Base-by-base conservation (phyloP, 257 asterid species). In the Knoxia roxburghii region DNA sequence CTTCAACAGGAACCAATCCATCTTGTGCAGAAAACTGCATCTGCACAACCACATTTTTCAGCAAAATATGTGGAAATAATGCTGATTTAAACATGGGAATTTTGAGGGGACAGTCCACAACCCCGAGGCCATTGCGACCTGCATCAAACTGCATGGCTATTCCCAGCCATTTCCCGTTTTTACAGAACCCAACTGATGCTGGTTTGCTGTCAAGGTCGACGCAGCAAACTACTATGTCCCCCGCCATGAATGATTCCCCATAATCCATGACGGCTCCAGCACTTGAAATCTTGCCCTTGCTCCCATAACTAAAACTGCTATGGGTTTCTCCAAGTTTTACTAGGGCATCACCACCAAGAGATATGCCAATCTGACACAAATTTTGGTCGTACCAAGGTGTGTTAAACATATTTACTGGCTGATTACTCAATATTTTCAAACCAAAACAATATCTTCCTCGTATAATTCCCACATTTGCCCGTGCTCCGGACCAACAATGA, bases 401-500 rank as follows among this genome's bases (percentile, higher is more conserved):
- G 74, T 76, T 87, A 40, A 75, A 79, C 90, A 80, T 84, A 57
- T 48, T 65, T 40, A 80, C 88, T 11, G 77, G 88, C 68, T 84
- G 90, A 27, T 62, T 56, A 32, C 82, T 71, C 51, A 81, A 40
- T 24, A 86, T 75, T 76, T 77, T 78, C 85, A 88, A 86, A 40
- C 90, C 94, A 70, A 86, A 84, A 69, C 85, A 86, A 72, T 80
- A 86, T 54, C 77, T 86, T 21, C 90, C 94, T 60, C 80, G 70
- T n/a, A 33, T 78, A 64, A 86, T 77, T 67, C 94, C 94, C 9
- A 74, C 70, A 75, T 77, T 84, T 45, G 87, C 87, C 53, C 94
- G 85, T 57, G 90, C 90, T 72, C 90, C 94, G 52, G 94, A 86
- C 94, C 94, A 86, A 63, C 94, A 86, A 68, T 84, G 84, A 46